Evolutionary conservation across 2,329 filamentous ascomycete species (phyloP), one percentile per base, ranked within the genome.

Genomic region (Xylaria sp.): DNA sequence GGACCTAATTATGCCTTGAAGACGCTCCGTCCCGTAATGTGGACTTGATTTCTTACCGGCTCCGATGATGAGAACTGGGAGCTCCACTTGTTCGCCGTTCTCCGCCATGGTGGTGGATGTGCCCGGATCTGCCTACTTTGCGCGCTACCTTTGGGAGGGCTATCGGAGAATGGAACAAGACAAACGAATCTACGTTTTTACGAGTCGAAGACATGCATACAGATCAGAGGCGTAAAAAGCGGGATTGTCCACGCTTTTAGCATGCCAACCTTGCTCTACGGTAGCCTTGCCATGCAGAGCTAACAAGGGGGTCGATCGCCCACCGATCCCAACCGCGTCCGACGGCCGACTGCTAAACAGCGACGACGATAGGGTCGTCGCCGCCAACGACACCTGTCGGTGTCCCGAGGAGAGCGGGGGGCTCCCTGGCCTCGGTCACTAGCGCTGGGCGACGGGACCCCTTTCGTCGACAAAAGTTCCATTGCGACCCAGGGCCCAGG

Each of bases 1-100:
- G 29, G 5, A 34, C 29, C 11, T 26, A 11, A n/a, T n/a, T n/a
- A n/a, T n/a, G n/a, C n/a, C n/a, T 11, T 26, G 24, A 11, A 13
- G 9, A 34, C 5, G 9, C 9, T 34, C 8, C 29, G 29, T 13
- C 16, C 29, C 29, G 29, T 7, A 24, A 41, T 19, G 46, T 18
- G 43, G 2, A 24, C 8, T 39, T 17, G 24, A 42, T 13, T n/a
- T 50, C 64, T 49, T 58, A 65, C 65, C 63, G 11, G 61, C 60
- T 20, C 65, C 65, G 29, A 67, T 65, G 34, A 67, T 64, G 17
- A 67, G 62, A 18, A 66, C 52, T 2, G 63, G 63, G 19, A 67
- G 58, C 26, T 57, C 44, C 3, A 21, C 44, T 26, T 39, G 19
- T 26, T 52, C 40, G 21, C 20, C 22, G 18, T 48, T 54, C 39